Evolutionary conservation across 192 early-diverging fungal species (phyloP), one percentile per base, ranked within the genome.

Genomic region (Coemansia sp.): DNA sequence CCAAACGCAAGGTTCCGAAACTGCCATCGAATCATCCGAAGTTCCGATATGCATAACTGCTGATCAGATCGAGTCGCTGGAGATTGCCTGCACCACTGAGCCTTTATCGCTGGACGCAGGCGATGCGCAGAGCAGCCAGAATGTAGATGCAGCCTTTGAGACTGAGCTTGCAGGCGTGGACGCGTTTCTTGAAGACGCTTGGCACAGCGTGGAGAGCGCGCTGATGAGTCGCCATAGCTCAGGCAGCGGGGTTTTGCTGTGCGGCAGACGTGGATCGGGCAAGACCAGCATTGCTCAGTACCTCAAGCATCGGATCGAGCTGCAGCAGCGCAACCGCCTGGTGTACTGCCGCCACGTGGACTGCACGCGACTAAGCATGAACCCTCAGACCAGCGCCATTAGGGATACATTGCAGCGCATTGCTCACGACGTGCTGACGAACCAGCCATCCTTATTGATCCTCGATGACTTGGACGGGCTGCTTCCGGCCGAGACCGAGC

Each of bases 251-350:
- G 66, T 90, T 20, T 67, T 92, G 20, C 46, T 91, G 10, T 85
- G 86, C 48, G 90, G 90, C 9, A 73, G 86, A 8, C 89, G 86
- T 63, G 90, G 90, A 31, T 84, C 88, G 3, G 90, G 90, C n/a
- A 92, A 92, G 53, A 85, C 89, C 14, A 84, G 83, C 38, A 77
- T 90, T 15, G 80, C 81, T 14, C 70, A 82, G n/a, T 70, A 81
- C 9, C 53, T 92, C 26, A 42, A 53, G 15, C 25, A 40, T 8
- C 52, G 21, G 0, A 67, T 61, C 0, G 49, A 47, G 40, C 21
- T 48, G 24, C 23, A 31, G 25, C 66, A 73, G 42, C 70, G 55
- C 17, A 55, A 15, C 2, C 70, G 63, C 12, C 63, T 78, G 31
- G 70, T 73, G 7, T 61, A 47, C 24, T 15, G 65, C 31, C 58